Evolutionary conservation across 805 yeast genomes (phyloP), one percentile per base, ranked within the genome.

Genomic region (Candida schatavii): DNA sequence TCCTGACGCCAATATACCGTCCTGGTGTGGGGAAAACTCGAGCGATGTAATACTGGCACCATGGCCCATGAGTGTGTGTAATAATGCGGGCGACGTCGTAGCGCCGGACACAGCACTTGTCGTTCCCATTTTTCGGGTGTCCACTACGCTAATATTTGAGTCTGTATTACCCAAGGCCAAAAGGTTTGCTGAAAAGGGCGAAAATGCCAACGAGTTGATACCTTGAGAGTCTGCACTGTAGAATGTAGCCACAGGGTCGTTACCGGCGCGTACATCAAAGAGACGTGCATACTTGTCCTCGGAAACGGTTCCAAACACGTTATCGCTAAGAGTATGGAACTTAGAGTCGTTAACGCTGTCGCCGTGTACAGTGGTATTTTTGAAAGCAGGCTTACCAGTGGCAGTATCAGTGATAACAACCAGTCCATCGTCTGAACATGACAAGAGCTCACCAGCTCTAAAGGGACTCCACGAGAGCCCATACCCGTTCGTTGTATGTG

Each of bases 61-160:
- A 52, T 88, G 97, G 1, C 93, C 93, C 77, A 82, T 72, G 81
- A 86, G 83, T 3, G 83, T 73, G 57, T 86, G 93, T 9, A 86
- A 67, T 19, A 72, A 65, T 3, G 47, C 1, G 10, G 27, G 7
- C 27, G 48, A 38, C 10, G 35, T 38, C 18, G 40, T 38, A 3
- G 37, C 29, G 5, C 28, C 35, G 23, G 41, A 13, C 15, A 18
- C n/a, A 13, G 32, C 5, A 13, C 14, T 29, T 41, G 25, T 14
- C 9, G 52, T 33, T 7, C 27, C 27, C 33, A 77, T 52, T 34
- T 69, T 68, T 53, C 93, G 71, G 27, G 78, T 52, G 54, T 86
- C 93, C 46, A 81, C 75, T n/a, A 86, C 57, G 42, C 77, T 78
- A 29, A 85, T 75, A 45, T 80, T 79, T 5, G 85, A 73, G 54